Base-by-base conservation (phyloP, 1,284 basidiomycete genomes). In the Sparassis latifolia region DNA sequence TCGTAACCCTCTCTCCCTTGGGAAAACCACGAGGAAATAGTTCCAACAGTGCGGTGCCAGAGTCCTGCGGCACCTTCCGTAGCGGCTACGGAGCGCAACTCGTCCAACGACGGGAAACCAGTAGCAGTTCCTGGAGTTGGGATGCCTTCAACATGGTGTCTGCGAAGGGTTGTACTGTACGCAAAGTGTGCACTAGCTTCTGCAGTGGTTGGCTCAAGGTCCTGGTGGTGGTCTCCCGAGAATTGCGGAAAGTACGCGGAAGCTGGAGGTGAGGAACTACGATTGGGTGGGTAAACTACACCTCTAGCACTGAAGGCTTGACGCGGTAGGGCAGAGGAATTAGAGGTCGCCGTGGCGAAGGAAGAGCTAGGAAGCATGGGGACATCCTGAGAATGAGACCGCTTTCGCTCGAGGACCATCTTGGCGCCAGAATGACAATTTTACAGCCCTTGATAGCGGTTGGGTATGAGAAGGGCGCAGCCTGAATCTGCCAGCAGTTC, bases 161-260 rank as follows among this genome's bases (percentile, higher is more conserved):
- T 66, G 47, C 89, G 68, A 29, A 92, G 72, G 0, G 85, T 89
- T 0, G 89, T 92, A 56, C 85, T 89, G 68, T 90, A 92, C 2
- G 88, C 84, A 61, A 92, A 92, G 62, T 90, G 88, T 2, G 78
- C 66, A 41, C 75, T 73, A 2, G 87, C 85, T 49, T 81, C 81
- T 0, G 83, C 72, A 1, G 76, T 72, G 0, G 56, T 56, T 0
- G 83, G 78, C 31, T 78, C 73, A 7, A 81, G 73, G 52, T 77
- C 73, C 29, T 74, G 70, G 49, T 69, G 68, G 47, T 72, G 68
- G 53, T 78, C 73, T 33, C 72, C 73, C 30, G 75, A 71, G 40
- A 80, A 73, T 1, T 77, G 64, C 1, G 81, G 73, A 60, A 90
- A 90, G 66, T 89, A 90, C 0, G 85, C 76, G 2, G 87, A 89